These are phyloP conservation scores for Kluyveromyces sp. DNA, from an alignment of 1,139 yeast genomes.

Conservation along the genomic window DNA sequence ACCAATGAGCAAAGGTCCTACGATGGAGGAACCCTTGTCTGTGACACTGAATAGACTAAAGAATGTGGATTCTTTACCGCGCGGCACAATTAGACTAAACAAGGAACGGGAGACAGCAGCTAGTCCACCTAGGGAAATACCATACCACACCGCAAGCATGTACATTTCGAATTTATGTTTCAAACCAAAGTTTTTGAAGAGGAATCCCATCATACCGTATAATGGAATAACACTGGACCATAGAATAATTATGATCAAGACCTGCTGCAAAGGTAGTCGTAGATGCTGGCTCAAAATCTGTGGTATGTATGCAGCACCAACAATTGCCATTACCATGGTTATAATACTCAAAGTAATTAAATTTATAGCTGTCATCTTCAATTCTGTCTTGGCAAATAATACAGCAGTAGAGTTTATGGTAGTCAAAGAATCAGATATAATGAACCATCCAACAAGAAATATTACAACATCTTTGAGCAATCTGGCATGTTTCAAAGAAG, in stretches of 20 bases:
- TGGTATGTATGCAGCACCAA: conserved; percentile 54
- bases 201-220: conserved; percentile 59
- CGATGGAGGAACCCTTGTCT: conserved; percentile 64
- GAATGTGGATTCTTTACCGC: conserved; percentile 62
- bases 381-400: conserved; percentile 57
- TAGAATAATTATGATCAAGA: conserved; percentile 45
- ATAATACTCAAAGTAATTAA: conserved; percentile 54
- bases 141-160: conserved; percentile 60
- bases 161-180: conserved; percentile 60
- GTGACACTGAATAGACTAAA: conserved; percentile 66
- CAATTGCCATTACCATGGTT: conserved; percentile 55
- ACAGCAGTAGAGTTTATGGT: conserved; percentile 72
- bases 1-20: conserved; percentile 64
- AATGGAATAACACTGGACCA: conserved; percentile 59
- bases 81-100: conserved; percentile 57
- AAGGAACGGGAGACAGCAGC: conserved; percentile 58
- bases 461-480: conserved; percentile 52
- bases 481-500: conserved; percentile 49
- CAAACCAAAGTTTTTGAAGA: conserved; percentile 44
- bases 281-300: conserved; percentile 39
- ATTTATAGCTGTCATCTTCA: conserved; percentile 56
- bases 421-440: conserved; percentile 60
- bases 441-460: conserved; percentile 61
- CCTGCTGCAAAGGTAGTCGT: conserved; percentile 38
- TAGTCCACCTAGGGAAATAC: conserved; percentile 60